Percentiles rank a stretch among this genome's conserved stretches.
These are phyloP conservation scores for Talaromyces nanjingensis DNA, from an alignment of 495 filamentous ascomycete genomes.

Conservation along the genomic window DNA sequence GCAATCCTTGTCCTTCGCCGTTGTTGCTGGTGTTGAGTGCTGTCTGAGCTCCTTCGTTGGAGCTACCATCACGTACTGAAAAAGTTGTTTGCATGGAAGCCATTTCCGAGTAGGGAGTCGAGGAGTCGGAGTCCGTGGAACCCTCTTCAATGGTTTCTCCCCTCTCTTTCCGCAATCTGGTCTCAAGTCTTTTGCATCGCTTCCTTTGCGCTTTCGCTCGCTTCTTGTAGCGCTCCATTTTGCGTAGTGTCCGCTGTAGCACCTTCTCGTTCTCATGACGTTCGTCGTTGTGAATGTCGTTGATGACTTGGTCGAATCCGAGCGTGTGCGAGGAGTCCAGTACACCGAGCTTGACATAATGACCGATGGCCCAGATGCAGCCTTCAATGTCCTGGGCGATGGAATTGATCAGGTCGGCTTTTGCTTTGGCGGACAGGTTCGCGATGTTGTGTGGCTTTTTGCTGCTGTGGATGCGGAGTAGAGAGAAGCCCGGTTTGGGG, in stretches of 20 bases:
- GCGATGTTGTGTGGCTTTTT: constrained; percentile 12
- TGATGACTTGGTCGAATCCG: constrained; percentile 5
- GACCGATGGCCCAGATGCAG: constrained; percentile 4
- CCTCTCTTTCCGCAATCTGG: neutral
- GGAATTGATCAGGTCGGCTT: constrained; percentile 19
- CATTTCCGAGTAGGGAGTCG: neutral
- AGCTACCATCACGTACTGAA: neutral
- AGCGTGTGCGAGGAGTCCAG: constrained; percentile 1
- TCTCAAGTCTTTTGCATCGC: neutral
- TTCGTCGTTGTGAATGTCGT: neutral
- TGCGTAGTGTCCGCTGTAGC: neutral
- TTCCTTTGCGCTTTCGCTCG: neutral
- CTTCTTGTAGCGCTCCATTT: neutral
- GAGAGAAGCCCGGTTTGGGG: constrained; percentile 10
- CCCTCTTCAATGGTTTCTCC: neutral
- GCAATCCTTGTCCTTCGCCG: neutral
- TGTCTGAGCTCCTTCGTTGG: neutral
- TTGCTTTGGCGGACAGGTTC: constrained; percentile 9
- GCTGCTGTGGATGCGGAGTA: constrained; percentile 16
- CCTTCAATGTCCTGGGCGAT: constrained; percentile 21
- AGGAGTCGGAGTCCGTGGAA: neutral
- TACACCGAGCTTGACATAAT: neutral
- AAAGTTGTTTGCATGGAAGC: neutral
- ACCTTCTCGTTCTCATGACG: neutral
- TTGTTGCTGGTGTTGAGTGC: neutral